A percentile compares a stretch with the other conserved stretches of the same genome.
Conservation (phyloP, 2,329 filamentous ascomycete species). For the Cordyceps pruinosa region DNA sequence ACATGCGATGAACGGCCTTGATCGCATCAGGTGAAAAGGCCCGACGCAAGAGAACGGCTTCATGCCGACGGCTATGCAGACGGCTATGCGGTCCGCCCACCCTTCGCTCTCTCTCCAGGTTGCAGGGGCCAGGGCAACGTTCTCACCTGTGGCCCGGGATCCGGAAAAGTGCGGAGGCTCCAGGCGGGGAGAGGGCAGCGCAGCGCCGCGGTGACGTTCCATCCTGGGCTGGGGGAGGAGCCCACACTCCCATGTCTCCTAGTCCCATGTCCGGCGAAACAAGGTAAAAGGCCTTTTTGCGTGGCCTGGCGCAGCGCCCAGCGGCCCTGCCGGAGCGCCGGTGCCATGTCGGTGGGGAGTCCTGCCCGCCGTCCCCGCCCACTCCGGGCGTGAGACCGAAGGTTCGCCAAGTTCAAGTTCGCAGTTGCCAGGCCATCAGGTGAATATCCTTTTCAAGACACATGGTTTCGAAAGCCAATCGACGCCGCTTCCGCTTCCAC, state of each 20-base stretch:
- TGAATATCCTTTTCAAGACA: too few relatives aligned
- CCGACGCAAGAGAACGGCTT: too few relatives aligned
- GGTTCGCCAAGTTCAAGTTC: too few relatives aligned
- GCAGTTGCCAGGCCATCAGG: too few relatives aligned
- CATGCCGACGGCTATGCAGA: not conserved
- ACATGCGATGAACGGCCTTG: too few relatives aligned
- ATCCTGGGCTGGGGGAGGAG: not conserved
- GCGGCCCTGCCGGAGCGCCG: slow-evolving; percentile 1
- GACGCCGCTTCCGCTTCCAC: too few relatives aligned
- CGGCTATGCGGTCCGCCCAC: too few relatives aligned
- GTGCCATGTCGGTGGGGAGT: not conserved
- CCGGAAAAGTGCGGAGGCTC: slow-evolving; percentile 9
- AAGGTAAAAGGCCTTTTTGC: too few relatives aligned
- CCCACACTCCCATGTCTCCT: slow-evolving; percentile 11
- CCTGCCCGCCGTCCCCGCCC: not conserved
- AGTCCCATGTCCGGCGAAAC: slow-evolving; percentile 3
- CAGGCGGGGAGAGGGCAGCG: not conserved
- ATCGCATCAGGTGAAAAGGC: not conserved
- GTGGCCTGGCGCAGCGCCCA: too few relatives aligned
- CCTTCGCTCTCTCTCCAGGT: not conserved
- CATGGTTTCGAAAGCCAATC: too few relatives aligned
- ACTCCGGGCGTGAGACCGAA: not conserved
- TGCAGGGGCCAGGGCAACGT: not conserved
- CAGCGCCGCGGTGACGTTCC: slow-evolving; percentile 12
- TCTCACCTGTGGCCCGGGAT: not conserved